Conservation (phyloP, 2,329 filamentous ascomycete genomes). For the Hysterium pulicare region DNA sequence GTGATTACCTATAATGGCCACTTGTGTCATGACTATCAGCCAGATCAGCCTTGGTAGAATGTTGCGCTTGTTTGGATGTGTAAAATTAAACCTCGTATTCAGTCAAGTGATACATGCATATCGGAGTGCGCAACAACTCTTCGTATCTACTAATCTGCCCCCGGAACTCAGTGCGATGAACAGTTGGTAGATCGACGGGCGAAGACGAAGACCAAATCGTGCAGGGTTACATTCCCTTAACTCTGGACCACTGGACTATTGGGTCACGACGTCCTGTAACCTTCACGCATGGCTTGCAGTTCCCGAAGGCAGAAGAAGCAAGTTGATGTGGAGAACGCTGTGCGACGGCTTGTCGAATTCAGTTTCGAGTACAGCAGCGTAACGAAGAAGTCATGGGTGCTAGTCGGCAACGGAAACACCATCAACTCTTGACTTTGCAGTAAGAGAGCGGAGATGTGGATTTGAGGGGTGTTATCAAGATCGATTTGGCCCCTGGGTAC, state of each 20-base stretch:
- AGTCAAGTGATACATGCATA: not conserved
- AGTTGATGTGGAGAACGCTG: not conserved
- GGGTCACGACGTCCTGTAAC: constrained; percentile 2
- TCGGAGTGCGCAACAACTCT: not conserved
- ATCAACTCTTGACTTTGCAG: no score
- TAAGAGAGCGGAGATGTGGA: no score
- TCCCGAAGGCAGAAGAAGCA: not conserved
- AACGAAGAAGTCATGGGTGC: not conserved
- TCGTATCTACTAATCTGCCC: not conserved
- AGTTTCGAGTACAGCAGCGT: not conserved
- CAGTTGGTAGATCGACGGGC: not conserved
- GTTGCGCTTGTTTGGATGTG: not conserved
- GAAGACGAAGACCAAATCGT: not conserved
- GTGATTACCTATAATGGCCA: no score
- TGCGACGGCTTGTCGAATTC: not conserved
- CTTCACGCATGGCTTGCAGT: not conserved
- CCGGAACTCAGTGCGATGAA: no score
- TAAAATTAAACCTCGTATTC: not conserved
- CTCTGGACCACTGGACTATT: not conserved
- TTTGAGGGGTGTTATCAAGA: no score
- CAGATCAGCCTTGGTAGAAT: no score
- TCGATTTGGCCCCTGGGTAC: no score
- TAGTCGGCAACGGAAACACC: no score
- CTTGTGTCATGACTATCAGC: no score
- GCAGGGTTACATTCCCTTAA: constrained; percentile 7